Evolutionary conservation across 306 rosid genomes (phyloP), one percentile per base, ranked within the genome.

Genomic region (Trifolium subterraneum): DNA sequence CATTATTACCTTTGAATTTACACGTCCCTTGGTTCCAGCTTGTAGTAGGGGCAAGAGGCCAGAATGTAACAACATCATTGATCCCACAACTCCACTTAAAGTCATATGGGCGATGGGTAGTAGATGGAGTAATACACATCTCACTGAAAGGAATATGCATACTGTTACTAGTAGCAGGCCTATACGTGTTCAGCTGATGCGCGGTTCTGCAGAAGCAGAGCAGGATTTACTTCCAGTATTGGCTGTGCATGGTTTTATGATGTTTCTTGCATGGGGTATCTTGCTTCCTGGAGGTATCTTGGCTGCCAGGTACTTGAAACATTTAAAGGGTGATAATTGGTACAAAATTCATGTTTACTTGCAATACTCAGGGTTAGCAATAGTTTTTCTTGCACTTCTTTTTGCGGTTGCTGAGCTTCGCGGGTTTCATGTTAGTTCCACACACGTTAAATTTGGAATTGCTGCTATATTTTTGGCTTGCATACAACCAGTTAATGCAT

Each of bases 31-130:
- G 88, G 85, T 87, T 51, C 98, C 93, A 9, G 79, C 86, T 31
- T 93, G 97, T 83, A 41, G 18, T 58, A 80, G 45, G 54, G 82
- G 14, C 10, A 79, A 79, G 7, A 86, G 79, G 75, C 89, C 81
- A 23, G 91, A 91, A 55, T 93, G 98, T 84, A 87, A 68, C 60
- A 91, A 93, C 86, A 83, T 88, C 74, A 87, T 93, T 39, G 98
- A 91, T 82, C 88, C 80, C 59, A 86, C 94, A 36, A 84, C 96
- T 63, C 96, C 97, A 25, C 92, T 93, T n/a, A 91, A 89, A 75
- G 85, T 91, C 80, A 80, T 91, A 52, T 93, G 98, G 98, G 98
- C 97, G 22, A 88, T 93, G 97, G 98, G 98, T 83, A 74, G 96
- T 79, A 81, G 60, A 67, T 93, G 98, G 98, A 71, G 80, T 18